Evolutionary conservation across 208 protist species (phyloP).

Genomic region (Herpetomonas tarakana): DNA sequence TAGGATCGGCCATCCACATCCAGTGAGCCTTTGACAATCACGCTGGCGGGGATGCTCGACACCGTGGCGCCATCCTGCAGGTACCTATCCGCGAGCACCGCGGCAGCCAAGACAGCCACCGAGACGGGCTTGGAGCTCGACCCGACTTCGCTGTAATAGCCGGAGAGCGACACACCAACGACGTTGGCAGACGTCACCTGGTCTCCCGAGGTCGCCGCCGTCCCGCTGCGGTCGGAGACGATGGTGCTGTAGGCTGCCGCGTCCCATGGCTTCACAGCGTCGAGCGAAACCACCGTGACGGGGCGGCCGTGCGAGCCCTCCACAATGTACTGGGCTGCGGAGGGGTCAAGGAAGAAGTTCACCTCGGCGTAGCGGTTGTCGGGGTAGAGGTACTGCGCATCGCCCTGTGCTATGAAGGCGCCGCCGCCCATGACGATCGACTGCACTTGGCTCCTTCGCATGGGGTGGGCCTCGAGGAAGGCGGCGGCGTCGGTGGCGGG

Average conservation of each 20-base stretch:
- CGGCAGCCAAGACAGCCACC: constrained; percentile 20
- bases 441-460: constrained; percentile 16
- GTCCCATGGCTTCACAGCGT: constrained; percentile 40
- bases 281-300: constrained; percentile 50
- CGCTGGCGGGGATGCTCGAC: constrained; percentile 22
- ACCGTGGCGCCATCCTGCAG: constrained; percentile 28
- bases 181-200: constrained; percentile 9
- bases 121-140: constrained; percentile 13
- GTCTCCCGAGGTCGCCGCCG: not conserved
- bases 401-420: constrained; percentile 29
- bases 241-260: constrained; percentile 25
- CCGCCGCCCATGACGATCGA: constrained; percentile 51
- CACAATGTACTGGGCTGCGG: constrained; percentile 54
- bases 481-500: constrained; percentile 61
- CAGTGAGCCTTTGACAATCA: constrained; percentile 21
- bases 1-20: constrained; percentile 26
- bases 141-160: constrained; percentile 33
- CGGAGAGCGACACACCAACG: constrained; percentile 15
- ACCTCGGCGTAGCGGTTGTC: constrained; percentile 43
- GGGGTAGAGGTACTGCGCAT: constrained; percentile 42
- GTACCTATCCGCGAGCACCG: constrained; percentile 34
- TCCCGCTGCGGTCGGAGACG: constrained; percentile 11
- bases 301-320: constrained; percentile 30
- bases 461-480: constrained; percentile 38
- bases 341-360: constrained; percentile 71